phyloP scores from a whole-genome alignment of 2,329 filamentous ascomycete genomes.

The Aureobasidium sp. region DNA sequence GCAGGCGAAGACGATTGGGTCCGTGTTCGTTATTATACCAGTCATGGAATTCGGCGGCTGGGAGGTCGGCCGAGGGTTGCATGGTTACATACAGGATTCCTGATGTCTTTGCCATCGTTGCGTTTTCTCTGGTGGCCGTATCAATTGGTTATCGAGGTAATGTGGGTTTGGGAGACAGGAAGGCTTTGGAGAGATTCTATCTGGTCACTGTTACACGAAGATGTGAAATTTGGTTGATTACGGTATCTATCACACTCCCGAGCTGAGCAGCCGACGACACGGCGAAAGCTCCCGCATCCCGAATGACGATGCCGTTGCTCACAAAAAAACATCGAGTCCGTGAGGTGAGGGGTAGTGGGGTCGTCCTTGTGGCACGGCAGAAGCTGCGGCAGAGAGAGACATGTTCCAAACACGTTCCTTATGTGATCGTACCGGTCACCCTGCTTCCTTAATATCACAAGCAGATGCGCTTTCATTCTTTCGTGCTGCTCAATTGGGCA shows the following conservation, averaged over 20 bases:
- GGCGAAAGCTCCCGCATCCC: background rate
- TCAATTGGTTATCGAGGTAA: background rate
- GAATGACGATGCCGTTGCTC: conserved; percentile 9
- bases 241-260: background rate
- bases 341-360: conserved; percentile 8
- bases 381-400: background rate
- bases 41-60: conserved; percentile 68
- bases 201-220: background rate
- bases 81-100: conserved; percentile 82
- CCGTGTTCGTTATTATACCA: conserved; percentile 96
- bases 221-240: background rate
- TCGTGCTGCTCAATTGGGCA: too few relatives aligned
- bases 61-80: conserved; percentile 61
- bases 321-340: background rate
- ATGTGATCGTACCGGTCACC: background rate
- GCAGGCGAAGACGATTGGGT: conserved; percentile 66
- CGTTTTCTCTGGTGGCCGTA: background rate
- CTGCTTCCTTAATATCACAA: background rate
- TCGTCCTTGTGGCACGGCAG: background rate
- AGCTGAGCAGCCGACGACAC: background rate
- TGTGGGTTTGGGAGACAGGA: background rate
- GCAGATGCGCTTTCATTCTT: background rate
- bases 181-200: background rate
- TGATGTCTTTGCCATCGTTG: conserved; percentile 25
- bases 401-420: background rate